These are phyloP conservation scores for Thermothelomyces thermophilus DNA, from an alignment of 2,329 filamentous ascomycete genomes.

Conservation along the genomic window DNA sequence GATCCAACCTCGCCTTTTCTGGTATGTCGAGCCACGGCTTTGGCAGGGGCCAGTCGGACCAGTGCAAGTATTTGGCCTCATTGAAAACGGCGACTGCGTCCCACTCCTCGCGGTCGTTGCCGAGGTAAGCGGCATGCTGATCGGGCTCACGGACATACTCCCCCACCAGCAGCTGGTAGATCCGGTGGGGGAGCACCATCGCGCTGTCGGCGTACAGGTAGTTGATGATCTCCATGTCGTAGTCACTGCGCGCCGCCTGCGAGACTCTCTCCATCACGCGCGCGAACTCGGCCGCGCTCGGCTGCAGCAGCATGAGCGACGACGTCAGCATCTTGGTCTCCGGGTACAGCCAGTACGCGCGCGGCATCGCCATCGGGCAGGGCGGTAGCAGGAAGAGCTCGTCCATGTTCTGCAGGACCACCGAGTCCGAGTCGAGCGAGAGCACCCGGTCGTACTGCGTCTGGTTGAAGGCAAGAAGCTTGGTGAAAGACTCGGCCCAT, in stretches of 20 bases:
- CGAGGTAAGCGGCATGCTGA: conserved; percentile 40
- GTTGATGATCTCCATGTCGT: conserved; percentile 65
- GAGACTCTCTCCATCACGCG: conserved; percentile 29
- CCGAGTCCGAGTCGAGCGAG: conserved; percentile 56
- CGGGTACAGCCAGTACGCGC: conserved; percentile 62
- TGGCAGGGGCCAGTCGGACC: conserved; percentile 64
- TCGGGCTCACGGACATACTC: conserved; percentile 47
- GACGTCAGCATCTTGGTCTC: conserved; percentile 45
- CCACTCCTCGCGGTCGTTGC: conserved; percentile 15
- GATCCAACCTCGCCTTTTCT: conserved; percentile 23
- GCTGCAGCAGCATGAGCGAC: conserved; percentile 56
- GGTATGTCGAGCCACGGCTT: conserved; percentile 46
- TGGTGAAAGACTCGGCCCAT: conserved; percentile 61
- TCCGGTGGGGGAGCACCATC: conserved; percentile 56
- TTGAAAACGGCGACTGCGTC: conserved; percentile 34
- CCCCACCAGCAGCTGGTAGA: conserved; percentile 54
- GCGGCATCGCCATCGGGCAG: conserved; percentile 58
- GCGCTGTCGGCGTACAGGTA: conserved; percentile 51
- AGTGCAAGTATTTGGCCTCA: conserved; percentile 62
- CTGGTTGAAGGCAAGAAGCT: conserved; percentile 61
- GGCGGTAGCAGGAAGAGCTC: conserved; percentile 63
- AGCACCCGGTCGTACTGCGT: conserved; percentile 48
- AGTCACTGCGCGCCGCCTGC: conserved; percentile 31
- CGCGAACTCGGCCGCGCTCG: conserved; percentile 45
- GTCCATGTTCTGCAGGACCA: conserved; percentile 58